phyloP scores from a whole-genome alignment of 768 basidiomycete species.

The Tulasnella sp. region DNA sequence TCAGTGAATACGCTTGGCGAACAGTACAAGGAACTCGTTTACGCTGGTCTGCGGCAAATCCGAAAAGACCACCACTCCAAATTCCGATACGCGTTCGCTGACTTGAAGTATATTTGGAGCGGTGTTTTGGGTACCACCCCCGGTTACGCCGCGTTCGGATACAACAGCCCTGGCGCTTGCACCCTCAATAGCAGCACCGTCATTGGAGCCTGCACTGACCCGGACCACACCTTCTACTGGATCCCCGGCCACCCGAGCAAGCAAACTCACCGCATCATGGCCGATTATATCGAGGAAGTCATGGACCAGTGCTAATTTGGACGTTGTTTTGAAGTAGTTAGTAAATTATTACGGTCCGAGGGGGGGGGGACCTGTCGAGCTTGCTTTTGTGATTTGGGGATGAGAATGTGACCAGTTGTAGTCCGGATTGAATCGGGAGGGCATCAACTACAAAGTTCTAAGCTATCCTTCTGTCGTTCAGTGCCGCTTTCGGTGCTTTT shows the following conservation, averaged over 20 bases:
- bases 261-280: slow-evolving; percentile 14
- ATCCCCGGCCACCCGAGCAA: slow-evolving; percentile 36
- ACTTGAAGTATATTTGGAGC: slow-evolving; percentile 19
- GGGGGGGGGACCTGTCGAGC: neutral
- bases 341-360: neutral
- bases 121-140: slow-evolving; percentile 44
- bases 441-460: too few relatives aligned
- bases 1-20: slow-evolving; percentile 42
- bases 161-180: slow-evolving; percentile 43
- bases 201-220: slow-evolving; percentile 30
- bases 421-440: too few relatives aligned
- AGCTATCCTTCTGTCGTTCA: too few relatives aligned
- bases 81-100: slow-evolving; percentile 9
- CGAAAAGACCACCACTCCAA: neutral
- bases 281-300: neutral
- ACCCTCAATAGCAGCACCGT: slow-evolving; percentile 29
- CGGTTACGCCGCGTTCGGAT: slow-evolving; percentile 49
- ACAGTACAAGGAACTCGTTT: slow-evolving; percentile 47
- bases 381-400: neutral
- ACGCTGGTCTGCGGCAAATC: slow-evolving; percentile 38
- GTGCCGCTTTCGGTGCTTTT: too few relatives aligned
- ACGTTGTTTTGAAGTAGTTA: neutral
- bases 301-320: neutral
- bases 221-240: slow-evolving; percentile 52
- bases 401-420: neutral